A percentile compares a stretch with the other conserved stretches of the same genome.
These are phyloP conservation scores for Diaporthe vaccinii DNA, from an alignment of 2,329 filamentous ascomycete genomes.

Conservation along the genomic window DNA sequence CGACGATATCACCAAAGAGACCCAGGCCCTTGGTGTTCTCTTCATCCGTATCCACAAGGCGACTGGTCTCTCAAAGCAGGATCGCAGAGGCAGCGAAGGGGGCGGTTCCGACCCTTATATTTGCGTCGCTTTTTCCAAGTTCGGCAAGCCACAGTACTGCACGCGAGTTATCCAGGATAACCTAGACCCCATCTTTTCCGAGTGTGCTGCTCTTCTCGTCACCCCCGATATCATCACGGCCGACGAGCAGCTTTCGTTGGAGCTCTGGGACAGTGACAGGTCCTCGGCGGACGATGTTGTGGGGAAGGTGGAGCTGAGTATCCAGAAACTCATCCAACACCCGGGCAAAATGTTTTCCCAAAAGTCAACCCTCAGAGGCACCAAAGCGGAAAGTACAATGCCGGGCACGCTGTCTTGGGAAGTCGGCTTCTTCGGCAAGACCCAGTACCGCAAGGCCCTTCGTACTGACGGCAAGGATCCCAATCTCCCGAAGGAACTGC, in stretches of 20 bases:
- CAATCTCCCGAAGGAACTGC: conserved; percentile 79
- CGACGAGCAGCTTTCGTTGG: conserved; percentile 91
- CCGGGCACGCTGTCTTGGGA: conserved; percentile 96
- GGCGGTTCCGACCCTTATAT: conserved; percentile 97
- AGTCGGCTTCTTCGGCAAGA: conserved; percentile 94
- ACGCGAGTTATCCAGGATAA: conserved; percentile 96
- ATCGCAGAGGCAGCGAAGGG: conserved; percentile 82
- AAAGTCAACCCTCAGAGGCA: conserved; percentile 83
- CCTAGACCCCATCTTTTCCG: conserved; percentile 92
- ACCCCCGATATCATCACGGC: conserved; percentile 92
- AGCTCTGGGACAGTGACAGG: conserved; percentile 96
- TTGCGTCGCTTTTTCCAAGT: conserved; percentile 94
- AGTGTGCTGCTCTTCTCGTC: conserved; percentile 86
- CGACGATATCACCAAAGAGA: conserved; percentile 92
- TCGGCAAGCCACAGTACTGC: conserved; percentile 97
- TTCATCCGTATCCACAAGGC: conserved; percentile 94
- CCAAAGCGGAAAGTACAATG: conserved; percentile 89
- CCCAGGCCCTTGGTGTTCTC: conserved; percentile 86
- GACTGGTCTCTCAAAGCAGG: conserved; percentile 90
- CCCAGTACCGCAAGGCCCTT: conserved; percentile 85
- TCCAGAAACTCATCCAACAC: conserved; percentile 95
- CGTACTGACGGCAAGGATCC: conserved; percentile 89
- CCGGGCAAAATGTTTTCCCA: conserved; percentile 94
- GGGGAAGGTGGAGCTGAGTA: conserved; percentile 92
- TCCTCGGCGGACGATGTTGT: conserved; percentile 95